Evolutionary conservation across 2,329 filamentous ascomycete species (phyloP), one percentile per base, ranked within the genome.

Genomic region (Beauveria medogensis): DNA sequence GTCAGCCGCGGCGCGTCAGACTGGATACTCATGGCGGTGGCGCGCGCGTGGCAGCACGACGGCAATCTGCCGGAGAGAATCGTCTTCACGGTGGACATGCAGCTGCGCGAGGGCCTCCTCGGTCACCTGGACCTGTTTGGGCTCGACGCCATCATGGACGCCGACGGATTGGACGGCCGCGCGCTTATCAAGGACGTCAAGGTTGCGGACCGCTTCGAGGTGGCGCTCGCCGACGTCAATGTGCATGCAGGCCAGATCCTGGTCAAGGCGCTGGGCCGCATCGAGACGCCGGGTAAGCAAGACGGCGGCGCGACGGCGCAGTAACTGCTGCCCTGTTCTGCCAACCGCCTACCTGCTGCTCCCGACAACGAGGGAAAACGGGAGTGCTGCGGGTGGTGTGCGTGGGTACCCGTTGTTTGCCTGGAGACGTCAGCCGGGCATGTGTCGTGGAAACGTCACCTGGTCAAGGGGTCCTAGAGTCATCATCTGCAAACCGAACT

Each of bases 31-130:
- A 82, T 86, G 67, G 83, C 84, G 26, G 74, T 88, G 37, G 73
- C 84, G 57, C 82, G 84, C 16, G 83, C 81, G 16, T 87, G 83
- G 84, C 74, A 75, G 63, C 84, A 80, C 65, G 80, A 85, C 67
- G 72, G 73, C 9, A 64, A 70, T 53, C 68, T 82, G 28, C 81
- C 82, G n/a, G 64, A 70, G 34, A 76, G 73, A 3, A 79, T 87
- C 64, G 69, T 68, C 50, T 80, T 84, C 65, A 77, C 71, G 3
- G 80, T 85, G 43, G 63, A 65, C 26, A 71, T 74, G 18, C 68
- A 77, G 16, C 71, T 67, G 62, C 67, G 65, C 30, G 69, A 69
- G 59, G 70, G 68, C 30, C 64, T 79, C 56, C 60, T 69, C 3
- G 80, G 80, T 37, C 69, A 68, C n/a, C 70, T 85, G 52, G 72